phyloP scores from a whole-genome alignment of 192 early-diverging fungal genomes.

The Backusella westeae region DNA sequence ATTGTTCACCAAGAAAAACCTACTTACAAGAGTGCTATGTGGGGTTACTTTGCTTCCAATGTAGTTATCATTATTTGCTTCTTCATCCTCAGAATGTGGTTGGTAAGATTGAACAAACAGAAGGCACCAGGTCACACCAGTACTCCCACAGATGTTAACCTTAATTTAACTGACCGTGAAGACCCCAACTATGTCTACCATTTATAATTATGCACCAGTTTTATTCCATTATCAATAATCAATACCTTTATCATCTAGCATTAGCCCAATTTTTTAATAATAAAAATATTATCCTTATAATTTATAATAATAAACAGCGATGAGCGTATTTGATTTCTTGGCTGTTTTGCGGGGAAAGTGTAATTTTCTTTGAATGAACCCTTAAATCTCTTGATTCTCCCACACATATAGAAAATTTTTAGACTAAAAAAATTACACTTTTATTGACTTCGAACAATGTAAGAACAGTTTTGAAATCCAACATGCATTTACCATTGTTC shows the following conservation, averaged over 20 bases:
- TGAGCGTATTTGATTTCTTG: neutral
- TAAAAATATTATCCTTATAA: neutral
- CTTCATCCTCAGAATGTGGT: neutral
- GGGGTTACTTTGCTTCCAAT: slow-evolving; percentile 11
- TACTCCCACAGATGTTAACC: neutral
- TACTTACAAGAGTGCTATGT: slow-evolving; percentile 11
- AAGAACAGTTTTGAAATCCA: too few species aligned
- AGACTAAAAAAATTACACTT: too few species aligned
- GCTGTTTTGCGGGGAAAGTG: neutral
- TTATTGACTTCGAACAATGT: too few species aligned
- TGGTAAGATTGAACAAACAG: neutral
- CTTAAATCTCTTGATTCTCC: neutral
- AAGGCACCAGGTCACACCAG: neutral
- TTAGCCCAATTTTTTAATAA: neutral
- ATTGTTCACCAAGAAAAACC: slow-evolving; percentile 14
- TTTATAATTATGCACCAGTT: neutral
- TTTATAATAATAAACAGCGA: neutral
- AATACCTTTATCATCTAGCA: neutral
- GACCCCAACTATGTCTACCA: slow-evolving; percentile 11
- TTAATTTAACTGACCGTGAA: slow-evolving; percentile 6
- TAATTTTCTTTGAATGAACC: neutral
- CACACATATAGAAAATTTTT: neutral
- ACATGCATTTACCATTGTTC: too few species aligned
- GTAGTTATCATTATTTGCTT: slow-evolving; percentile 4
- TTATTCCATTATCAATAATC: neutral